phyloP scores from a whole-genome alignment of 768 basidiomycete species.

The Naematelia aurantialba region DNA sequence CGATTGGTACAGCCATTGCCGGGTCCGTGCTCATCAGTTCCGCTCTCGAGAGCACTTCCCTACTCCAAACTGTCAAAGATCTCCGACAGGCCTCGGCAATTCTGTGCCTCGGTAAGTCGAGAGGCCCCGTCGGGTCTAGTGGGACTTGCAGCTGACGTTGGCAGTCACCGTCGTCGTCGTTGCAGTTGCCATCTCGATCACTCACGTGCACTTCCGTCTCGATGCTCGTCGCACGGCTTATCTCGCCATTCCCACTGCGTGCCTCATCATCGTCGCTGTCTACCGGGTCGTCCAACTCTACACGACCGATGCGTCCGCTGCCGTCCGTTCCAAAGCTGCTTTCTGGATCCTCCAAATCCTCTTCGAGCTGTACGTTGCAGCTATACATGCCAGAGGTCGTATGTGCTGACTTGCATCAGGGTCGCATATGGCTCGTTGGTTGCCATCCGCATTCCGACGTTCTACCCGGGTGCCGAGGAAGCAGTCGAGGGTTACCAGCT shows the following conservation, averaged over 20 bases:
- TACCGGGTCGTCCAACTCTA: constrained; percentile 16
- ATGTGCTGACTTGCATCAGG: constrained; percentile 11
- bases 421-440: constrained; percentile 22
- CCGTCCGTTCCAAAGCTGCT: constrained; percentile 2
- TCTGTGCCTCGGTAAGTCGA: constrained; percentile 15
- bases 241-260: neutral
- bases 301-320: constrained; percentile 1
- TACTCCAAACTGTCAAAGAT: constrained; percentile 9
- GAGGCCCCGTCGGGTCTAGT: neutral
- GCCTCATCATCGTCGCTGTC: constrained; percentile 12
- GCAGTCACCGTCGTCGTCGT: constrained; percentile 11
- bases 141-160: neutral
- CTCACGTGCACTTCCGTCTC: constrained; percentile 7
- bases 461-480: constrained; percentile 14
- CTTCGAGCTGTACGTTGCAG: constrained; percentile 21
- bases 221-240: constrained; percentile 5
- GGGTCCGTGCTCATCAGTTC: neutral
- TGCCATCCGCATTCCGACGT: constrained; percentile 24
- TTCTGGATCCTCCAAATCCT: constrained; percentile 24
- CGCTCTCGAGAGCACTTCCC: constrained; percentile 3
- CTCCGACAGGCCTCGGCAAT: constrained; percentile 9
- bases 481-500: neutral
- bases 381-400: neutral
- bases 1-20: constrained; percentile 12
- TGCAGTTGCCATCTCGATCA: constrained; percentile 3